Evolutionary conservation across 768 basidiomycete genomes (phyloP).

Genomic region (Macrolepiota albuminosa): DNA sequence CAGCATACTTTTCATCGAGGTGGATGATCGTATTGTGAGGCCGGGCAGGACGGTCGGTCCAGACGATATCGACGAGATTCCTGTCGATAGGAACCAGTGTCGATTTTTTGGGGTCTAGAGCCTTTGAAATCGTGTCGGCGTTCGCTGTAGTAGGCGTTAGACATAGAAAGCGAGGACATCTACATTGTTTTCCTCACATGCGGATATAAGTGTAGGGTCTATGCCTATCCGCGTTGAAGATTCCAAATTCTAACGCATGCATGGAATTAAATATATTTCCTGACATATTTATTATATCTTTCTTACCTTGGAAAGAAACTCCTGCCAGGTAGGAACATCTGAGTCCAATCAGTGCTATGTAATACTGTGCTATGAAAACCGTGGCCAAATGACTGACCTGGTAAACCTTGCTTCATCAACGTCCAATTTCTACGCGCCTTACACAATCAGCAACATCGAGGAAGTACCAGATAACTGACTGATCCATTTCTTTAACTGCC

Average conservation of each 20-base stretch:
- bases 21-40: slow-evolving; percentile 65
- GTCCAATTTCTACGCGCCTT: slow-evolving; percentile 69
- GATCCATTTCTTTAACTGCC: slow-evolving; percentile 83
- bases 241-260: slow-evolving; percentile 47
- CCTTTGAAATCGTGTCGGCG: slow-evolving; percentile 54
- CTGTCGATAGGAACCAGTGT: slow-evolving; percentile 56
- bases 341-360: neutral
- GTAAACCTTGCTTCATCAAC: slow-evolving; percentile 88
- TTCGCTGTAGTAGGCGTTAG: slow-evolving; percentile 40
- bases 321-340: slow-evolving; percentile 92
- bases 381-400: slow-evolving; percentile 39
- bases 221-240: slow-evolving; percentile 68
- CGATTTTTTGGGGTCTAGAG: slow-evolving; percentile 51
- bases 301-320: slow-evolving; percentile 71
- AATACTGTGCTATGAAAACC: neutral
- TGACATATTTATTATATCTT: neutral
- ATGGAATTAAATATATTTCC: neutral
- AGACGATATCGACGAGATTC: slow-evolving; percentile 80
- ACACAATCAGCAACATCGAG: neutral
- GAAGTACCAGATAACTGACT: slow-evolving; percentile 36
- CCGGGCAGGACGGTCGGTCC: slow-evolving; percentile 67
- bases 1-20: slow-evolving; percentile 73
- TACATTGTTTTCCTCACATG: slow-evolving; percentile 34
- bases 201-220: slow-evolving; percentile 72
- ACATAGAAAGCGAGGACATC: neutral